Evolutionary conservation across 176 grass and related monocot species (phyloP).

Genomic region (Cenchrus fungigraminus): DNA sequence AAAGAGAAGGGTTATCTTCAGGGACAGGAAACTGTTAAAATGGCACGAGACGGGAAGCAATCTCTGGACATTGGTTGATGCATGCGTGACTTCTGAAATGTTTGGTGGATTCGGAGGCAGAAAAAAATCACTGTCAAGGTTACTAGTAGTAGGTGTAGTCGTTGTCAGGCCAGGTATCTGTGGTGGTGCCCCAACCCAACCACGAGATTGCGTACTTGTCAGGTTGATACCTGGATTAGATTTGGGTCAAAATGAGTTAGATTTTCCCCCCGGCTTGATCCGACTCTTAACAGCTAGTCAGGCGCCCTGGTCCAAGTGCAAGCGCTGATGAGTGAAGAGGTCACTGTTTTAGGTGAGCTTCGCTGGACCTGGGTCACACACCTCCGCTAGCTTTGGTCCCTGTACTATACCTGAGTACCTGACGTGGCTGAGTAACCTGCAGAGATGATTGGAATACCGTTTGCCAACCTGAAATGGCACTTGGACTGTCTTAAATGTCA

Average conservation of each 20-base stretch:
- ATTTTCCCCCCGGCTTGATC: not conserved
- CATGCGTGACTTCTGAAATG: not conserved
- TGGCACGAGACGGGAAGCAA: not conserved
- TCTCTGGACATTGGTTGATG: not conserved
- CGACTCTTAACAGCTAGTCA: not conserved
- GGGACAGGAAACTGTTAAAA: not conserved
- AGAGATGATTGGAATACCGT: not conserved
- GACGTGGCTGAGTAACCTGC: not conserved
- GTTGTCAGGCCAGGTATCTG: conserved; percentile 24
- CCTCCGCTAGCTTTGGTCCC: not conserved
- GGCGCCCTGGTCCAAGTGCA: conserved; percentile 15
- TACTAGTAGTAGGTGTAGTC: not conserved
- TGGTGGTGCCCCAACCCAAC: not conserved
- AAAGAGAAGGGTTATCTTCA: not conserved
- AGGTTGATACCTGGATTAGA: not conserved
- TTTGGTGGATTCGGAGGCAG: not conserved
- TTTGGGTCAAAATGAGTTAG: not conserved
- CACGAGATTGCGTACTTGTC: not conserved
- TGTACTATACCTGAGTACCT: not conserved
- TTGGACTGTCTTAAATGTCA: not conserved
- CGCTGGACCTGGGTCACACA: conserved; percentile 3
- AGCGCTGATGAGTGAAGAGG: not conserved
- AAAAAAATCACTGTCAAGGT: not conserved
- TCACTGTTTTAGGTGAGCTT: not conserved
- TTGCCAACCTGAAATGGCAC: conserved; percentile 8